Percentiles rank a stretch among this genome's conserved stretches.
These are phyloP conservation scores for Termitomyces sp. DNA, from an alignment of 768 basidiomycete species.

Conservation along the genomic window DNA sequence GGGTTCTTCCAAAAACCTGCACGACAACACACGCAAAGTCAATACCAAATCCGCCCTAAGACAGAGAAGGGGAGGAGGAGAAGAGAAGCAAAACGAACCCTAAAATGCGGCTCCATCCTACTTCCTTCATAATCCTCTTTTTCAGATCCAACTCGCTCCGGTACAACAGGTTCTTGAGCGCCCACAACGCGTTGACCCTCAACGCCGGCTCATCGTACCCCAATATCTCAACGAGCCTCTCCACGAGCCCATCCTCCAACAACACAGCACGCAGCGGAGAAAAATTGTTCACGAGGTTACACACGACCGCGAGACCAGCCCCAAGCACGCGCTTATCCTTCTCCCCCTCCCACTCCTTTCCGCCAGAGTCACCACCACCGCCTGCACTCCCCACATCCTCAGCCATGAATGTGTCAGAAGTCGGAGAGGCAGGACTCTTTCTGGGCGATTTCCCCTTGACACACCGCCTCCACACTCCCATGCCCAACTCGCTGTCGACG, in stretches of 20 bases:
- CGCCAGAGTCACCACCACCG: not conserved
- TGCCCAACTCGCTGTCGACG: slow-evolving; percentile 75
- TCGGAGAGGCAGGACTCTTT: not conserved
- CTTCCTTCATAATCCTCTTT: slow-evolving; percentile 54
- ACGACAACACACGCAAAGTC: not conserved
- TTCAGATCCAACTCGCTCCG: slow-evolving; percentile 60
- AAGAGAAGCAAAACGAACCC: slow-evolving; percentile 34
- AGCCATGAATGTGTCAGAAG: not conserved
- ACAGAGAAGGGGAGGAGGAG: not conserved
- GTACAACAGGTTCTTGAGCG: slow-evolving; percentile 76
- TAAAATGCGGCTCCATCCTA: slow-evolving; percentile 62
- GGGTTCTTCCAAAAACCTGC: slow-evolving; percentile 50
- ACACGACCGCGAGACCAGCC: slow-evolving; percentile 70
- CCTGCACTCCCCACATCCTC: not conserved
- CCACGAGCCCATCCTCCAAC: slow-evolving; percentile 63
- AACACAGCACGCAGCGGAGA: slow-evolving; percentile 64
- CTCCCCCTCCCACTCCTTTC: slow-evolving; percentile 20
- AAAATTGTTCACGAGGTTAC: slow-evolving; percentile 85
- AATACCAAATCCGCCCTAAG: not conserved
- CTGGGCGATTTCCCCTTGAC: slow-evolving; percentile 11
- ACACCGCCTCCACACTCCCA: slow-evolving; percentile 59
- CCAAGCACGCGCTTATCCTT: slow-evolving; percentile 65
- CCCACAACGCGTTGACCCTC: slow-evolving; percentile 72
- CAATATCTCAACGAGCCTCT: slow-evolving; percentile 33
- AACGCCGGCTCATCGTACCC: slow-evolving; percentile 2